Evolutionary conservation across 306 rosid species (phyloP).

Genomic region (Delonix regia): DNA sequence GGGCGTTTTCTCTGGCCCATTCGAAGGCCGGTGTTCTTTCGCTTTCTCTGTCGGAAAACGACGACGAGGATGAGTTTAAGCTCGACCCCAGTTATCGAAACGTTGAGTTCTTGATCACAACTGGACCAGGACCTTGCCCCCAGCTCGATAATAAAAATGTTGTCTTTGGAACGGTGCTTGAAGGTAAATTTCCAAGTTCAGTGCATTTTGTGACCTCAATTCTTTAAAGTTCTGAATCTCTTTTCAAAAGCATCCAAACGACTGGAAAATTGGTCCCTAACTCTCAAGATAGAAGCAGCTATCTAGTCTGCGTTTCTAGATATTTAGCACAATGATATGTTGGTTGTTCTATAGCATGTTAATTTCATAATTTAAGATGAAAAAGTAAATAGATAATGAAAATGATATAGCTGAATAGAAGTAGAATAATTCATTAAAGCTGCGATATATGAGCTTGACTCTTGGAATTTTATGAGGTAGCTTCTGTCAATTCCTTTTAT

Average conservation of each 20-base stretch:
- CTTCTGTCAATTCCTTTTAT: not conserved
- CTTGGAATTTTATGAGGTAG: not conserved
- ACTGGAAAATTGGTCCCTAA: not conserved
- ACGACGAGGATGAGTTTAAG: constrained; percentile 73
- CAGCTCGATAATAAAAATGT: constrained; percentile 77
- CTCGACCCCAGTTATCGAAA: constrained; percentile 74
- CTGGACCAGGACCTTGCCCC: constrained; percentile 94
- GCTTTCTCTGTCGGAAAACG: constrained; percentile 77
- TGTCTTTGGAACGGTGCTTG: constrained; percentile 82
- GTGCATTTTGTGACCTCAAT: not conserved
- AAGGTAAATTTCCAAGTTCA: constrained; percentile 52
- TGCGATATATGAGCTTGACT: not conserved
- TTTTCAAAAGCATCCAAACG: not conserved
- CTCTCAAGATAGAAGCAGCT: not conserved
- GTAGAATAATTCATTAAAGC: not conserved
- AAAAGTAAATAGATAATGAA: not conserved
- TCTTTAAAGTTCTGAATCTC: not conserved
- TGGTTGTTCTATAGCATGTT: not conserved
- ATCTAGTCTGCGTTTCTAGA: not conserved
- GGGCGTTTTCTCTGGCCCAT: constrained; percentile 66
- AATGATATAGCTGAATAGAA: not conserved
- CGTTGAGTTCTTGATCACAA: constrained; percentile 83
- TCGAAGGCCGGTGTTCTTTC: constrained; percentile 80
- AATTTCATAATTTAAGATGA: not conserved
- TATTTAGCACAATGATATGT: not conserved